phyloP scores from a whole-genome alignment of 2,329 filamentous ascomycete genomes.

The Escovopsis sp. region DNA sequence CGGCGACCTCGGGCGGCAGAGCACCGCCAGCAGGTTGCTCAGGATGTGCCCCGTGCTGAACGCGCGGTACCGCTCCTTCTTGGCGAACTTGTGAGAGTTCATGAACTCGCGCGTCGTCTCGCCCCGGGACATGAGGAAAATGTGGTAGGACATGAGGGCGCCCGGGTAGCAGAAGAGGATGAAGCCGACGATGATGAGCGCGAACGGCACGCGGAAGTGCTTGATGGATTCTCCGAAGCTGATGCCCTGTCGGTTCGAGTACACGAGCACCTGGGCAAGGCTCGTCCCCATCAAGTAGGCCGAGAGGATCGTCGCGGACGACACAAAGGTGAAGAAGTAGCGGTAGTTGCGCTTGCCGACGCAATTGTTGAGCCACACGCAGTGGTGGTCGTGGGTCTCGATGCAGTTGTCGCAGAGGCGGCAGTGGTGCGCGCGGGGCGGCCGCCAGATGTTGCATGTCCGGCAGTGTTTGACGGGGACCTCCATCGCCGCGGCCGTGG shows the following conservation, averaged over 20 bases:
- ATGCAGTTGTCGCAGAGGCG: conserved; percentile 94
- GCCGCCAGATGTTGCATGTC: conserved; percentile 94
- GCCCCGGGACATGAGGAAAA: conserved; percentile 79
- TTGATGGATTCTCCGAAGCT: conserved; percentile 55
- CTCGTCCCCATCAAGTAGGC: conserved; percentile 63
- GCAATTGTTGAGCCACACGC: conserved; percentile 98
- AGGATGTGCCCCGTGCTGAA: conserved; percentile 66
- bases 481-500: conserved; percentile 76
- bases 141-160: conserved; percentile 72
- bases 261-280: conserved; percentile 67
- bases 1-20: conserved; percentile 71
- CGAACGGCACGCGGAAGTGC: conserved; percentile 67
- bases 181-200: conserved; percentile 72
- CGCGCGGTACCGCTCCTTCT: conserved; percentile 79
- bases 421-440: conserved; percentile 89
- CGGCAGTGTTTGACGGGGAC: conserved; percentile 97
- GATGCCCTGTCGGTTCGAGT: conserved; percentile 46
- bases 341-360: conserved; percentile 94
- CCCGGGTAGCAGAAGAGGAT: conserved; percentile 66
- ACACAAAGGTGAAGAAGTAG: conserved; percentile 90
- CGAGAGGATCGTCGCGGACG: conserved; percentile 59
- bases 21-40: conserved; percentile 68
- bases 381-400: conserved; percentile 95
- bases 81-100: conserved; percentile 88
- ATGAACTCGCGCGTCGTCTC: conserved; percentile 95